phyloP scores from a whole-genome alignment of 106 monocot species.

The Dioscorea alata region DNA sequence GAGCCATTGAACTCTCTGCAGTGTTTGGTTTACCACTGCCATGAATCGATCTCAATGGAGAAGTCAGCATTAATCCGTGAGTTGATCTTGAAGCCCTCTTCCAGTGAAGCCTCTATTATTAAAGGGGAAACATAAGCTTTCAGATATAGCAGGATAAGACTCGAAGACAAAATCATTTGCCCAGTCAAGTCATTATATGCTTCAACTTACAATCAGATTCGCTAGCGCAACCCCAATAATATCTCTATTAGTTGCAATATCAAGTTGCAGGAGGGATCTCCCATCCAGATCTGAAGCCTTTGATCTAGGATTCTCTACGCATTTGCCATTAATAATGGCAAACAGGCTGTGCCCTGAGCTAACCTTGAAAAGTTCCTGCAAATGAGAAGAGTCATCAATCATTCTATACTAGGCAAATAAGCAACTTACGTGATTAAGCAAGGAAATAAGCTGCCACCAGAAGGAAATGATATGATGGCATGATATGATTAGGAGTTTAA shows the following conservation, averaged over 20 bases:
- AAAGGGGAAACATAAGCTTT: not conserved
- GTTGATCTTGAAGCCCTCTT: constrained; percentile 58
- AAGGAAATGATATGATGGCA: no score
- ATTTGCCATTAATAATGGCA: constrained; percentile 57
- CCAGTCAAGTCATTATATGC: not conserved
- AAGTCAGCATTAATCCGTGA: constrained; percentile 61
- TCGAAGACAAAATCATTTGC: not conserved
- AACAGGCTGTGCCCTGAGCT: constrained; percentile 53
- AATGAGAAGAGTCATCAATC: not conserved
- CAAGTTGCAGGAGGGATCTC: constrained; percentile 41
- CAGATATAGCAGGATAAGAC: not conserved
- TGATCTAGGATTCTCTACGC: constrained; percentile 61
- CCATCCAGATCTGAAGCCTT: constrained; percentile 62
- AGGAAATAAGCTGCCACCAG: no score
- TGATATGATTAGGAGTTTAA: no score
- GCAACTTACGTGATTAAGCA: no score
- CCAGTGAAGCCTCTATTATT: constrained; percentile 66
- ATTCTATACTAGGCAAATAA: no score
- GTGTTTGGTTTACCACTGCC: constrained; percentile 10
- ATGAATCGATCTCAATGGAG: constrained; percentile 43
- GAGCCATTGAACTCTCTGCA: constrained; percentile 17
- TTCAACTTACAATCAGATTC: constrained; percentile 59
- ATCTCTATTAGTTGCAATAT: constrained; percentile 64
- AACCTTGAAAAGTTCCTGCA: constrained; percentile 59
- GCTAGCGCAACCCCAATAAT: constrained; percentile 68